phyloP scores from a whole-genome alignment of 805 yeast species.

The Danielia oregonensis region DNA sequence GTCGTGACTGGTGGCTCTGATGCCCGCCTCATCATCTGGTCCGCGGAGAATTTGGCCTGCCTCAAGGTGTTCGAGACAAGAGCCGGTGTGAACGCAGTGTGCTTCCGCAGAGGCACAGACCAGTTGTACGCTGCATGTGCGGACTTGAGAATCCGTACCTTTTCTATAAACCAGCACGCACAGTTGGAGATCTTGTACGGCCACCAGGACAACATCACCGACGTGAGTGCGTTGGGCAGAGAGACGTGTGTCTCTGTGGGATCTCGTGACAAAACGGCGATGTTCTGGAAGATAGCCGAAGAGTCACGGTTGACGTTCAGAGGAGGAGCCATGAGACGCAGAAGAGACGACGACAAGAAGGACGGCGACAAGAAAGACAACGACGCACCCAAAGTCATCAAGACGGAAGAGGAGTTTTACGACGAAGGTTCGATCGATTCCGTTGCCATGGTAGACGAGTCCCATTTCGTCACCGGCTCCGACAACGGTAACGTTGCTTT shows the following conservation, averaged over 20 bases:
- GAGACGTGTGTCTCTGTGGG: conserved; percentile 97
- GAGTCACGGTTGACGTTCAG: conserved; percentile 91
- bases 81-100: conserved; percentile 67
- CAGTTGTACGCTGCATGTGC: conserved; percentile 91
- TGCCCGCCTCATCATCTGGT: conserved; percentile 79
- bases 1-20: conserved; percentile 92
- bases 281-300: conserved; percentile 95
- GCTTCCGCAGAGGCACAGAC: conserved; percentile 76
- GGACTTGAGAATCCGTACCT: conserved; percentile 86
- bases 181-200: conserved; percentile 91
- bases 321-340: conserved; percentile 59
- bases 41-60: conserved; percentile 71
- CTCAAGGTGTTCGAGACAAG: conserved; percentile 74
- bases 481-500: conserved; percentile 89
- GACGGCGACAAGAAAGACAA: too few relatives aligned
- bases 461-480: conserved; percentile 90
- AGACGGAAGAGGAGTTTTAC: conserved; percentile 37
- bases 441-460: conserved; percentile 87
- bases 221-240: conserved; percentile 72
- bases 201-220: conserved; percentile 87
- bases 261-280: conserved; percentile 88
- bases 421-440: conserved; percentile 89
- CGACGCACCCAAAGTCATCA: too few relatives aligned
- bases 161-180: conserved; percentile 77
- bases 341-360: conserved; percentile 15